phyloP scores from a whole-genome alignment of 225 moss, liverwort and hornwort species.

The Takakia lepidozioides region DNA sequence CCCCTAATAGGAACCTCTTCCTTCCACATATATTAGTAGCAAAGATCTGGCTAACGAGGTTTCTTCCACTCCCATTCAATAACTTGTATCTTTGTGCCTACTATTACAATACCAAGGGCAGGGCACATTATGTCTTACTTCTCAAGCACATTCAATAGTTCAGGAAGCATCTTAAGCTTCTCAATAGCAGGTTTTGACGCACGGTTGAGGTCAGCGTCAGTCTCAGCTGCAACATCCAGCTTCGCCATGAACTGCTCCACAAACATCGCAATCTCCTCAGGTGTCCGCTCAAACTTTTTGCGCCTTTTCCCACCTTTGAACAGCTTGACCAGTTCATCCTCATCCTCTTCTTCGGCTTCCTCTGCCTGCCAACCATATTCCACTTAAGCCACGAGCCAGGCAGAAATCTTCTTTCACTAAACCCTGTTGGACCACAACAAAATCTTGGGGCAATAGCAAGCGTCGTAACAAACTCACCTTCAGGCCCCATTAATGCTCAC shows the following conservation, averaged over 20 bases:
- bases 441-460: not conserved
- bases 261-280: conserved; percentile 96
- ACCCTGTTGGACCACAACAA: not conserved
- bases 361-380: conserved; percentile 44
- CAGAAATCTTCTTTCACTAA: not conserved
- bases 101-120: no score
- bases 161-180: conserved; percentile 85
- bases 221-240: conserved; percentile 94
- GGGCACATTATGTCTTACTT: conserved; percentile 42
- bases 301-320: conserved; percentile 65
- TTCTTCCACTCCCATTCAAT: no score
- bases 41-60: no score
- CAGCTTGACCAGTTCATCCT: conserved; percentile 50
- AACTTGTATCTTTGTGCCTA: no score
- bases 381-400: not conserved
- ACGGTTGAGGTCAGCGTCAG: conserved; percentile 77
- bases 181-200: conserved; percentile 82
- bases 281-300: conserved; percentile 54
- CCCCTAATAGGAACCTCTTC: no score
- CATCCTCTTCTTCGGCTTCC: conserved; percentile 59
- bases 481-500: no score
- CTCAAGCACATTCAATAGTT: conserved; percentile 80
- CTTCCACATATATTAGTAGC: no score
- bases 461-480: no score
- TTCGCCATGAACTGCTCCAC: conserved; percentile 99